These are phyloP conservation scores for Aspergillus ustus DNA, from an alignment of 2,329 filamentous ascomycete species.

Conservation along the genomic window DNA sequence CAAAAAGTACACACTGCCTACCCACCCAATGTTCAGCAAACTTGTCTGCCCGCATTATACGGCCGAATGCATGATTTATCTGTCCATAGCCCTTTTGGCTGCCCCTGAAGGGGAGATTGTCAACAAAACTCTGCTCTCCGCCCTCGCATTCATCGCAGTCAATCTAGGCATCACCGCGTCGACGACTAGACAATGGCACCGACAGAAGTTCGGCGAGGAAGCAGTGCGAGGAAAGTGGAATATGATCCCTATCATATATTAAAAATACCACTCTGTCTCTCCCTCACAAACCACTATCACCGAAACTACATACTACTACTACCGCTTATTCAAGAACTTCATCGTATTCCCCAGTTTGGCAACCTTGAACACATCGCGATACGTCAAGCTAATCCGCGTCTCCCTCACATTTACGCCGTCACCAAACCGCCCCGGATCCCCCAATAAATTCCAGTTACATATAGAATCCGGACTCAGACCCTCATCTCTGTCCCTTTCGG, in stretches of 20 bases:
- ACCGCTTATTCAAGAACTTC: conserved; percentile 51
- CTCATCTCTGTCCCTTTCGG: conserved; percentile 63
- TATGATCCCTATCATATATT: conserved; percentile 68
- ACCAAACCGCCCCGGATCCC: conserved; percentile 42
- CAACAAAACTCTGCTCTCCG: conserved; percentile 75
- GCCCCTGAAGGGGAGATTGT: conserved; percentile 69
- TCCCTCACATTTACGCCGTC: conserved; percentile 53
- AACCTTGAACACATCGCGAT: conserved; percentile 84
- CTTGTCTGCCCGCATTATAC: conserved; percentile 90
- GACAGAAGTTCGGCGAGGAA: conserved; percentile 71
- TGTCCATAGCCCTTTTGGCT: conserved; percentile 73
- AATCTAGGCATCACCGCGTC: conserved; percentile 84
- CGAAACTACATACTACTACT: conserved; percentile 10
- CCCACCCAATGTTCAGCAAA: conserved; percentile 70
- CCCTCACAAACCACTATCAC: not conserved
- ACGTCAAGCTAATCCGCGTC: conserved; percentile 65
- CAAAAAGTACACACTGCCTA: conserved; percentile 81
- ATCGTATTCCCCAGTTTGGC: conserved; percentile 73
- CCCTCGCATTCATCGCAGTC: conserved; percentile 71
- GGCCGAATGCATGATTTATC: conserved; percentile 83
- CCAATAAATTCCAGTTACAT: conserved; percentile 63
- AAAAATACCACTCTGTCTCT: conserved; percentile 1
- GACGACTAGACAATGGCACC: conserved; percentile 80
- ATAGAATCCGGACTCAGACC: conserved; percentile 59
- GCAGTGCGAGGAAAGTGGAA: conserved; percentile 68